Evolutionary conservation across 164 flowering plant genomes (phyloP).

Genomic region (Amborella trichopoda): DNA sequence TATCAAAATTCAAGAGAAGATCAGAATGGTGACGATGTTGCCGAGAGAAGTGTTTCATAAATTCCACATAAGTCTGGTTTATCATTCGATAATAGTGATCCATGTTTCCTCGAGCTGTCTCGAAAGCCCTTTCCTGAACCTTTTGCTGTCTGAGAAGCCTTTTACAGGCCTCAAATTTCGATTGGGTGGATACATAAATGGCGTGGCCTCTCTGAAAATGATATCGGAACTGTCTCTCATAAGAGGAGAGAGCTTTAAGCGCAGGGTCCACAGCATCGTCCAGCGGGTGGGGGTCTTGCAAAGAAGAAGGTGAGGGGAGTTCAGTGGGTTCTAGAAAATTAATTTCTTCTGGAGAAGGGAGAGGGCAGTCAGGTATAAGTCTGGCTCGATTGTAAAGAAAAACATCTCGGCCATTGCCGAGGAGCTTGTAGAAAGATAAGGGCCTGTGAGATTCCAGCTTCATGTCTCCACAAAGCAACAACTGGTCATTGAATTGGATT

Average conservation of each 20-base stretch:
- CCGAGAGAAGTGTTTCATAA: conserved; percentile 57
- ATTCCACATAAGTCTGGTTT: conserved; percentile 60
- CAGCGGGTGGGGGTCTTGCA: conserved; percentile 56
- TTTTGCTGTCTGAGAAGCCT: conserved; percentile 55
- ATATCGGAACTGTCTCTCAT: conserved; percentile 75
- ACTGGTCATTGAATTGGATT: conserved; percentile 57
- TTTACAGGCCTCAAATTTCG: conserved; percentile 43
- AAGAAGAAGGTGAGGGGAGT: conserved; percentile 44
- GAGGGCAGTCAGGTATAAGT: conserved; percentile 43
- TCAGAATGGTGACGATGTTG: conserved; percentile 71
- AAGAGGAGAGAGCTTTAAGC: conserved; percentile 87
- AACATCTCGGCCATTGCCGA: conserved; percentile 58
- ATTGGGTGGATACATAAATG: conserved; percentile 39
- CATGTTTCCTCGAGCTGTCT: conserved; percentile 67
- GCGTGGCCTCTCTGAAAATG: conserved; percentile 69
- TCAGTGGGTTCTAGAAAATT: conserved; percentile 33
- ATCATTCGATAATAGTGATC: conserved; percentile 59
- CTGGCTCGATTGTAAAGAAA: conserved; percentile 64
- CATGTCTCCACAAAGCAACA: conserved; percentile 64
- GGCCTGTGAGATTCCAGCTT: conserved; percentile 62
- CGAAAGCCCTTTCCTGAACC: conserved; percentile 88
- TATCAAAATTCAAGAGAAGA: conserved; percentile 47
- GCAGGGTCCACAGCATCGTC: conserved; percentile 96
- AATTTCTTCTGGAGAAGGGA: conserved; percentile 50
- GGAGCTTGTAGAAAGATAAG: conserved; percentile 71